A percentile compares a stretch with the other conserved stretches of the same genome.
Conservation (phyloP, 2,329 filamentous ascomycete species). For the Diaporthe amygdali region DNA sequence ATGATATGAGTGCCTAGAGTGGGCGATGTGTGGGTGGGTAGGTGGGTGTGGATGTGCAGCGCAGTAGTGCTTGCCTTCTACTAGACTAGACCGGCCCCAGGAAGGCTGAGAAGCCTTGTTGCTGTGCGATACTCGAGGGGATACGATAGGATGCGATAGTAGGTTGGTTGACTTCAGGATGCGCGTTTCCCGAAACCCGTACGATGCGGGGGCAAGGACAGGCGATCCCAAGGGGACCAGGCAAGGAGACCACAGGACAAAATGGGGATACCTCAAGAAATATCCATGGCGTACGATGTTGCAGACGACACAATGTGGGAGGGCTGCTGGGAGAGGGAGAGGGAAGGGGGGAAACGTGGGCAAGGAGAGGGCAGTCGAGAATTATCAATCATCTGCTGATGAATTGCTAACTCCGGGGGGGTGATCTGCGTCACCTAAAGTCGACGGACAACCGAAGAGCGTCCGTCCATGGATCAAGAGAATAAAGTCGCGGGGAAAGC, state of each 20-base stretch:
- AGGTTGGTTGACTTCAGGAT: neutral
- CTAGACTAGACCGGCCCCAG: neutral
- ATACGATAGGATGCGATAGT: constrained; percentile 7
- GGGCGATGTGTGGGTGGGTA: neutral
- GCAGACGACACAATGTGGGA: constrained; percentile 14
- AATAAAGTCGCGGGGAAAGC: constrained; percentile 8
- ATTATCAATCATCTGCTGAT: constrained; percentile 16
- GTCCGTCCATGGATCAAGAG: neutral
- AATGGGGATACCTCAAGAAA: constrained; percentile 17
- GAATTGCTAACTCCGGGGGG: constrained; percentile 1
- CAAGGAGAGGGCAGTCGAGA: neutral
- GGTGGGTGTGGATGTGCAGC: constrained; percentile 19
- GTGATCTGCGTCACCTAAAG: neutral
- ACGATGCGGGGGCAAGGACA: constrained; percentile 8
- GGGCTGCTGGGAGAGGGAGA: constrained; percentile 4
- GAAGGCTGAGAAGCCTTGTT: neutral
- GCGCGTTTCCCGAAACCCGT: constrained; percentile 12
- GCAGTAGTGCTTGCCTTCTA: constrained; percentile 24
- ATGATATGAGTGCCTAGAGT: constrained; percentile 17
- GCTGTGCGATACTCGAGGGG: neutral
- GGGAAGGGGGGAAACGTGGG: neutral
- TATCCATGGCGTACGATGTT: constrained; percentile 26
- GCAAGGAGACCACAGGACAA: constrained; percentile 8
- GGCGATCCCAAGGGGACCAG: constrained; percentile 24
- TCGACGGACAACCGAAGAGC: neutral